Evolutionary conservation across 2,329 filamentous ascomycete genomes (phyloP), one percentile per base, ranked within the genome.

Genomic region (Colletotrichum tamarilloi): DNA sequence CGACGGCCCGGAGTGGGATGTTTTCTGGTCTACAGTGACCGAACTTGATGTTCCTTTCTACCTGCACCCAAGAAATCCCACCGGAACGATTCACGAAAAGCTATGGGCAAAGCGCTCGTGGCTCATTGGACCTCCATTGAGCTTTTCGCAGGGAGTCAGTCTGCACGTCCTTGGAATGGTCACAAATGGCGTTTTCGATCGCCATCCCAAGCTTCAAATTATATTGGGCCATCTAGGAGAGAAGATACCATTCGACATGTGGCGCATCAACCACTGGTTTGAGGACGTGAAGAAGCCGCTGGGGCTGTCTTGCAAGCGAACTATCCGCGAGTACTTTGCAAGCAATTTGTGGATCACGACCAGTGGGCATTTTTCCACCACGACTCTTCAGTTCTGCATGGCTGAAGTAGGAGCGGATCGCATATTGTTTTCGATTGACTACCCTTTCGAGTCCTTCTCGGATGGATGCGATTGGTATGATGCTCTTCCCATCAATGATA

Each of bases 31-130:
- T 12, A 87, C 86, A 0, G 85, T 87, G 9, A 85, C 84, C 1
- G 87, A 91, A 56, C 86, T 92, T 1, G 88, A 92, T 70, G 90
- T 92, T 0, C 90, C 91, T 0, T 85, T 92, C 63, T 92, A 92
- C 76, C 83, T 92, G 0, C 91, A 93, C 78, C 91, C 90, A 0
- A 83, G 87, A 62, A 87, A 87, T 75, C 88, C 90, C 2, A 89
- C 87, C 0, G 89, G 89, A 6, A 84, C 83, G 19, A 85, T 90
- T 67, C 83, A 88, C 76, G 87, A 91, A 7, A 88, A 88, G 77
- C 85, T 91, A 22, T 92, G 87, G 85, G 87, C 86, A 1, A 84
- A 90, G 75, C 85, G 90, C 30, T 87, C 87, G 77, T 92, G 86
- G 85, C 85, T 92, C 32, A 81, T 91, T 53, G 90, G 90, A 0